phyloP scores from a whole-genome alignment of 2,329 filamentous ascomycete species.

The Elsinoe australis region DNA sequence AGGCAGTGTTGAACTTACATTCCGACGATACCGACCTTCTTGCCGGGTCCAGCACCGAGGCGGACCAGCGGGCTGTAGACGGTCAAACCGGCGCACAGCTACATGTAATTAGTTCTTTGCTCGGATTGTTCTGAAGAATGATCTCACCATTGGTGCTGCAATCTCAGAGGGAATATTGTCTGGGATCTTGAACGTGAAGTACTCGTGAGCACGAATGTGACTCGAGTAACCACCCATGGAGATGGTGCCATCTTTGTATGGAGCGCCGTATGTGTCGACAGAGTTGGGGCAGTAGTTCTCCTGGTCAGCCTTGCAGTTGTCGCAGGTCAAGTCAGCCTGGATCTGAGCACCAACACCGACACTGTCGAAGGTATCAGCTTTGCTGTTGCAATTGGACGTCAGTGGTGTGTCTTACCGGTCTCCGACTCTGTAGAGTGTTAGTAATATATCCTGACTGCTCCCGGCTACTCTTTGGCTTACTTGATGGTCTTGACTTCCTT shows the following conservation, averaged over 20 bases:
- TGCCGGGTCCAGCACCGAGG: conserved; percentile 66
- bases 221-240: conserved; percentile 60
- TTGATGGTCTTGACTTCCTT: conserved; percentile 45
- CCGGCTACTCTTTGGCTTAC: conserved; percentile 10
- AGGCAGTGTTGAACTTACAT: too few species aligned
- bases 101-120: conserved; percentile 41
- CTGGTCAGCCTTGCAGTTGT: conserved; percentile 45
- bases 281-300: conserved; percentile 48
- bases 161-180: conserved; percentile 54
- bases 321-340: conserved; percentile 43
- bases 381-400: background rate
- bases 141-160: conserved; percentile 51
- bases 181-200: conserved; percentile 69
- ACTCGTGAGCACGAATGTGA: conserved; percentile 67
- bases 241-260: conserved; percentile 52
- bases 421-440: conserved; percentile 24
- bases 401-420: conserved; percentile 24
- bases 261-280: conserved; percentile 44
- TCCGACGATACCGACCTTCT: conserved; percentile 69
- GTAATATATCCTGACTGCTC: background rate
- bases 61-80: conserved; percentile 70
- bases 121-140: background rate
- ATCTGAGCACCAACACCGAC: conserved; percentile 47
- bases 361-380: conserved; percentile 26
- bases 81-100: conserved; percentile 72